Evolutionary conservation across 352 stramenopile genomes (phyloP), one percentile per base, ranked within the genome.

Genomic region (Globisporangium apiculatum): DNA sequence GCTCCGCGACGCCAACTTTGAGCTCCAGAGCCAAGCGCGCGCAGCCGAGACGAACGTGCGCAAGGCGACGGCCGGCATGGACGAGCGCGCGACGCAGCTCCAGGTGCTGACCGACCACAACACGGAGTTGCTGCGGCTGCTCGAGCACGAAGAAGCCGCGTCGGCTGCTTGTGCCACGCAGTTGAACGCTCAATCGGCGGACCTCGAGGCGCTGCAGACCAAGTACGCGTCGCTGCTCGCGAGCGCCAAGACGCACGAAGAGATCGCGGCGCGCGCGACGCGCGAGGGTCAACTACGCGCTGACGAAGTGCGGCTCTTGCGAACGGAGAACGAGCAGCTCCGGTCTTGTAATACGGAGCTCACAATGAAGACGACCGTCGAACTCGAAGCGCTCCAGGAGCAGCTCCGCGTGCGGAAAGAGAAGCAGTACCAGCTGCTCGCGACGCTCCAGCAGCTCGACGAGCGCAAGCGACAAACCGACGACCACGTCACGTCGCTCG

Each of bases 401-500:
- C 96, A 99, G 70, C 83, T 99, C 17, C 82, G 95, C 11, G 88
- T 91, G 24, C 85, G 95, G 49, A 99, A 98, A 68, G 94, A 98
- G 66, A 98, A 99, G 55, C 95, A 98, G 67, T 98, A 98, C 58
- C 91, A 98, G 65, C 75, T 98, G 2, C 75, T 99, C 8, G 94
- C 98, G 56, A 98, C 98, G 68, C 73, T 98, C 37, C 95, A 98
- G 72, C 88, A 93, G 50, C 88, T 98, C 42, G 95, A 99, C 51
- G 91, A 98, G 55, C 68, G 79, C 18, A 97, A 97, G 72, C 87
- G 89, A 15, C 87, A 97, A 55, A 86, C 83, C 9, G 94, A 98
- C 52, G 93, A 98, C 70, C 89, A 95, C 56, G 69, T 94, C 2
- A 77, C 78, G 3, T 86, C 78, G 24, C 78, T 96, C 60, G 92